Evolutionary conservation across 2,329 filamentous ascomycete species (phyloP), one percentile per base, ranked within the genome.

Genomic region (Botrytis aclada): DNA sequence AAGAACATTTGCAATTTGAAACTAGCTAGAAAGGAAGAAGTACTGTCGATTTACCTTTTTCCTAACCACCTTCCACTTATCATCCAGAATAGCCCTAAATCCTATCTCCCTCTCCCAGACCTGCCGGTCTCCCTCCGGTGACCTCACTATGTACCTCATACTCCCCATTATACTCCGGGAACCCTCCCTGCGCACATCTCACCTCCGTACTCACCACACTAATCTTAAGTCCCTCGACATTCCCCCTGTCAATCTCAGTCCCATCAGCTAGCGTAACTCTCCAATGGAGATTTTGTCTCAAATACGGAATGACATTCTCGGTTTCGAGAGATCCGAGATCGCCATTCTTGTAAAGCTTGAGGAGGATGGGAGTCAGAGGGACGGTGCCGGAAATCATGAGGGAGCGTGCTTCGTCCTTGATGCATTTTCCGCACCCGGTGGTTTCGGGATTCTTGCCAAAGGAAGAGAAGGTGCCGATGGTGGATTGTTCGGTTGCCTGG

Each of bases 401-500:
- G 10, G 79, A 74, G 22, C 77, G 72, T 10, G 75, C 75, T 4
- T 78, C 77, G 63, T 82, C 79, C 8, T 73, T 47, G 77, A 81
- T 75, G 78, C 80, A 79, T 79, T 81, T 77, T 71, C 79, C 77
- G 70, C 80, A 83, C 76, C 80, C 73, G 18, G 78, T 79, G 73
- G 79, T 79, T 9, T 73, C 70, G 10, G 75, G 72, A 25, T 82
- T 78, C 43, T 80, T 81, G 5, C 82, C 81, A 64, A 84, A 81
- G 18, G 82, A 78, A 3, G 80, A 77, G 47, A 83, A 80, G 54
- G 82, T 82, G 43, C 83, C 83, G 34, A 85, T 80, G 45, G 83
- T 82, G 65, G 83, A 83, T 5, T 62, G 32, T 2, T 51, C 64
- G n/a, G 71, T 72, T 6, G 64, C 29, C 70, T 72, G 62, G 9